Base-by-base conservation (phyloP, 768 basidiomycete species). In the Agaricus sinodeliciosus region DNA sequence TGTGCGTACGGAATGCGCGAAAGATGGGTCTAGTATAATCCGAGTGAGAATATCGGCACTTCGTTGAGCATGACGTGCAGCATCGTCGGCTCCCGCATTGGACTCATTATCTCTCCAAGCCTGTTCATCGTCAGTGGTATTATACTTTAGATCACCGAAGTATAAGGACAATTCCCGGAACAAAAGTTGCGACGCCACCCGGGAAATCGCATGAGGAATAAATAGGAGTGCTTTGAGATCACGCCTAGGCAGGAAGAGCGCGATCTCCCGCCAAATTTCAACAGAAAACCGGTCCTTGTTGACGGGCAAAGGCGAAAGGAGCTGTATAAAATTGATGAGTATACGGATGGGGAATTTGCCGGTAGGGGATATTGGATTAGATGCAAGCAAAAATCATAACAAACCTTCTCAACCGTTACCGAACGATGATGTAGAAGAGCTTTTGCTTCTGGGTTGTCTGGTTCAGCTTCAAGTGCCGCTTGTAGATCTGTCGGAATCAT, bases 241-340 rank as follows among this genome's bases (percentile, higher is more conserved):
- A 9, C 76, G 75, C 16, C 78, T 74, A 0, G 84, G 80, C 4
- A 88, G 73, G 59, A 74, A 81, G 4, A 74, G 66, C 0, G 79
- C 84, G 36, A 88, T 80, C 61, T 86, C 80, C 34, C 81, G 72
- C 86, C 86, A 88, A 48, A 87, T 79, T 66, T 88, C 86, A 5
- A 72, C 71, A 3, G 85, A 85, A 59, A 87, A 79, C 16, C 75
- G 74, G 36, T 78, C 78, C 15, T 72, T 75, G 46, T 71, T 72
- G 26, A 59, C 57, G 28, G 58, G 62, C 31, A 67, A 62, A 8
- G 75, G 70, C 13, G 70, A 65, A 6, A 72, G 67, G 49, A 75
- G 69, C 71, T 72, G 51, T 9, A 36, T 22, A 34, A 31, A 44
- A 19, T 25, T 31, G 54, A 46, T 16, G 47, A 34, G 4, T 40